Percentiles rank a stretch among this genome's conserved stretches.
phyloP scores from a whole-genome alignment of 225 moss, liverwort and hornwort genomes.

The Sphagnum contortum region DNA sequence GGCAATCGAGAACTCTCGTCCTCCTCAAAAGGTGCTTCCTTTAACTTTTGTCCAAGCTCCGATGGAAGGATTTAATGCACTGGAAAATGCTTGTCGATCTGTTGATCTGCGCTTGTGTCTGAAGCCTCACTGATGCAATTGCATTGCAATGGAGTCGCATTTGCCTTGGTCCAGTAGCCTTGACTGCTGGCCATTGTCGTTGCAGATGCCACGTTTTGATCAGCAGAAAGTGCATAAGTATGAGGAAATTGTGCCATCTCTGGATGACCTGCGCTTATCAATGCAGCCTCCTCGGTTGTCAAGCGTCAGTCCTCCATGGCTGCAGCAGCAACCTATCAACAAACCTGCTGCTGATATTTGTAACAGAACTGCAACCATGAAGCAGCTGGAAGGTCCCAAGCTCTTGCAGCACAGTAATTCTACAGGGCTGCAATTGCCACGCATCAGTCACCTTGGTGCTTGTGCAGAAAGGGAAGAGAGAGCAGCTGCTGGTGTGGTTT shows the following conservation, averaged over 20 bases:
- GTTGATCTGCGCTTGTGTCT: no score
- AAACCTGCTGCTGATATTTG: no score
- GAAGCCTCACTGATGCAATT: no score
- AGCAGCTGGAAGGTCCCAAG: slow-evolving; percentile 23
- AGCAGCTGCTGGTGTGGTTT: slow-evolving; percentile 10
- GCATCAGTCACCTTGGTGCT: slow-evolving; percentile 24
- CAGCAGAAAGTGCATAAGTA: slow-evolving; percentile 25
- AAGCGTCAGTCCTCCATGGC: slow-evolving; percentile 11
- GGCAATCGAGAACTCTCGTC: slow-evolving; percentile 43
- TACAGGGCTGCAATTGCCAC: slow-evolving; percentile 9
- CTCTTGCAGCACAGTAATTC: slow-evolving; percentile 10
- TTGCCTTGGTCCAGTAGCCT: no score
- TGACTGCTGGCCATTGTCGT: no score
- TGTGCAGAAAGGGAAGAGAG: slow-evolving; percentile 15
- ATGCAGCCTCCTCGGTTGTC: slow-evolving; percentile 47
- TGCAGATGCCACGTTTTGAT: slow-evolving; percentile 28
- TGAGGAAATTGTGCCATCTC: slow-evolving; percentile 13
- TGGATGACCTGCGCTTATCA: slow-evolving; percentile 36
- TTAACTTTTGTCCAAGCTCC: neutral
- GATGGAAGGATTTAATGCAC: no score
- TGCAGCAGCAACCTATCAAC: slow-evolving; percentile 7
- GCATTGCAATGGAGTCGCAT: no score
- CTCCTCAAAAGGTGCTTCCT: slow-evolving; percentile 19
- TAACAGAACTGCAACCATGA: slow-evolving; percentile 14
- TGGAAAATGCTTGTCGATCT: no score